Base-by-base conservation (phyloP, 352 stramenopile species). In the Globisporangium sylvaticum region DNA sequence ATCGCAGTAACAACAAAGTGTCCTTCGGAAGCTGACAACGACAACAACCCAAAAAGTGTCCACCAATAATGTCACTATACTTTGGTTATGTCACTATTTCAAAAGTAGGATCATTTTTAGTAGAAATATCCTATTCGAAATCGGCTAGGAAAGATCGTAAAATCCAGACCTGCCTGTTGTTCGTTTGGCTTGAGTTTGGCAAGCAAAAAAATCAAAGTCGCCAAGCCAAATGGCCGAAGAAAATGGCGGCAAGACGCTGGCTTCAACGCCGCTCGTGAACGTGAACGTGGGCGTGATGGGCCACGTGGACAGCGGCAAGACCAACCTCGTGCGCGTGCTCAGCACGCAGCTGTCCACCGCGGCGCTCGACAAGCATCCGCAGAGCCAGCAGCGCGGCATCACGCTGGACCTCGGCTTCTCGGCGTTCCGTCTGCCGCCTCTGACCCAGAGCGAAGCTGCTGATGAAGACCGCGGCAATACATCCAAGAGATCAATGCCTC, bases 361-460 rank as follows among this genome's bases (percentile, higher is more conserved):
- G 7, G 86, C 97, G 22, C 86, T 99, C 62, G 98, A 99, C 80
- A 99, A 99, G 79, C 85, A 98, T 58, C 97, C 98, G 57, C 94
- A 99, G 88, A 98, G 87, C 48, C 87, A 97, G 73, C 78, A 97
- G 69, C 87, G 97, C 58, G 97, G 97, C 55, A 99, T 99, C 68
- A 99, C 98, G 58, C 76, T 99, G 32, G 97, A 99, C 78, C 80
- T 99, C 46, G 97, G 97, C 9, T 99, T 99, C 84, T 98, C 92
- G 31, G 89, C 95, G 50, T 99, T 99, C 75, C 84, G 82, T 5
- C 72, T 98, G 37, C 66, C 85, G 6, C 34, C 64, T 2, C 10
- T 9, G 25, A 27, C 48, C 22, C n/a, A 37, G 3, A 22, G 7
- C 27, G 52, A 10, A 18, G 50, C 50, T n/a, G 24, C 50, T 31